phyloP scores from a whole-genome alignment of 805 yeast genomes.

The Suhomyces pyralidae region DNA sequence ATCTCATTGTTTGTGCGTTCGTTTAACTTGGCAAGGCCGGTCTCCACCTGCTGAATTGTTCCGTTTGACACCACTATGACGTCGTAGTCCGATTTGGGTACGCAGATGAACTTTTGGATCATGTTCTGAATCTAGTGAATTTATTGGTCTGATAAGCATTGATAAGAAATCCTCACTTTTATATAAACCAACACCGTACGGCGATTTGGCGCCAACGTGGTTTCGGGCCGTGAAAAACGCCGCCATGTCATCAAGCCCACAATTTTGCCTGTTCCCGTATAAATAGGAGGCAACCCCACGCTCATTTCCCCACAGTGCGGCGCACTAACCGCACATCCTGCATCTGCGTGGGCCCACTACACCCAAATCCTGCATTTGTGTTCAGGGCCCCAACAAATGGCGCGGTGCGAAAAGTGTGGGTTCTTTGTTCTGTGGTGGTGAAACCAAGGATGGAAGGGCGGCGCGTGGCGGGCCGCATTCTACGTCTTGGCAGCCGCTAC shows the following conservation, averaged over 20 bases:
- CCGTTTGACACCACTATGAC: conserved; percentile 37
- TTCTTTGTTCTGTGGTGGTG: not conserved
- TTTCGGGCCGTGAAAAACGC: conserved; percentile 3
- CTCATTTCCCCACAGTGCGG: not conserved
- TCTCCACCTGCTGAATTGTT: conserved; percentile 26
- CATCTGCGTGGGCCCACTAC: not conserved
- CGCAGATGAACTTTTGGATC: conserved; percentile 36
- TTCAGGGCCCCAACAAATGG: not conserved
- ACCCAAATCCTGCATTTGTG: not conserved
- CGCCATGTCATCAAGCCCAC: not conserved
- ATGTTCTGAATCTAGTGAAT: conserved; percentile 11
- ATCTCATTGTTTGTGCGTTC: conserved; percentile 19
- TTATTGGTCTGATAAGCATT: conserved; percentile 23
- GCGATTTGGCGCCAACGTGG: conserved; percentile 1
- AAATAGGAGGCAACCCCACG: conserved; percentile 1
- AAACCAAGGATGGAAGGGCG: not conserved
- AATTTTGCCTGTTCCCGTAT: not conserved
- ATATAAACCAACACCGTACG: not conserved
- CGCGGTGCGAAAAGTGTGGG: not conserved
- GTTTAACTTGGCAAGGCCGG: conserved; percentile 19
- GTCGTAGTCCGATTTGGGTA: conserved; percentile 30
- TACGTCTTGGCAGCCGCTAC: not conserved
- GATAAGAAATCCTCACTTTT: conserved; percentile 1
- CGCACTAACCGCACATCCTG: not conserved
- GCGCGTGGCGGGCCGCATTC: not conserved